phyloP scores from a whole-genome alignment of 257 asterid genomes.

The Linderniella brevidens region DNA sequence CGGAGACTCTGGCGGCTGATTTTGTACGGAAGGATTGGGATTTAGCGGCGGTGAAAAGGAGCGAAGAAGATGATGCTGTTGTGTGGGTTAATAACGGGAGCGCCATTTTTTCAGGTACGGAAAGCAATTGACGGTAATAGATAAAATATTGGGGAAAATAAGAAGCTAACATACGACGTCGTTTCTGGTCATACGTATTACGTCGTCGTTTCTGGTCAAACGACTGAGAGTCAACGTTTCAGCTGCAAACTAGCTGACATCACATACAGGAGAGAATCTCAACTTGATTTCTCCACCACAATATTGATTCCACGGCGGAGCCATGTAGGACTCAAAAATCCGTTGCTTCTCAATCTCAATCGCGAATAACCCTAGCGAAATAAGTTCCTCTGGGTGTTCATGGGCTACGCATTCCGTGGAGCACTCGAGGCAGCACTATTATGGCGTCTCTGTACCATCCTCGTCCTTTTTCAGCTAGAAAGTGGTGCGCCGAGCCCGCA shows the following conservation, averaged over 20 bases:
- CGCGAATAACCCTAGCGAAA: neutral
- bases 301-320: constrained; percentile 9
- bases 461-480: constrained; percentile 12
- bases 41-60: constrained; percentile 16
- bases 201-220: constrained; percentile 4
- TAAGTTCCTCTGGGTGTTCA: too few relatives aligned
- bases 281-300: constrained; percentile 43
- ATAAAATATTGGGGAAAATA: too few relatives aligned
- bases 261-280: constrained; percentile 16
- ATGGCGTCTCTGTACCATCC: constrained; percentile 45
- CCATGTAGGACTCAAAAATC: constrained; percentile 15
- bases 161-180: neutral
- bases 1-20: constrained; percentile 7
- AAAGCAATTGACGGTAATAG: too few relatives aligned
- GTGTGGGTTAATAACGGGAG: constrained; percentile 23
- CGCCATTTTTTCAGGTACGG: constrained; percentile 33
- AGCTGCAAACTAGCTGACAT: too few relatives aligned
- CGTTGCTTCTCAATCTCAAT: constrained; percentile 7
- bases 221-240: too few relatives aligned
- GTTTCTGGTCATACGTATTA: neutral
- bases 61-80: constrained; percentile 20
- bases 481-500: too few relatives aligned
- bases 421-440: constrained; percentile 5
- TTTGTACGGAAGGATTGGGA: constrained; percentile 5
- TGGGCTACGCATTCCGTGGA: too few relatives aligned